Evolutionary conservation across 805 yeast genomes (phyloP).

Genomic region (Candida sonorensis): DNA sequence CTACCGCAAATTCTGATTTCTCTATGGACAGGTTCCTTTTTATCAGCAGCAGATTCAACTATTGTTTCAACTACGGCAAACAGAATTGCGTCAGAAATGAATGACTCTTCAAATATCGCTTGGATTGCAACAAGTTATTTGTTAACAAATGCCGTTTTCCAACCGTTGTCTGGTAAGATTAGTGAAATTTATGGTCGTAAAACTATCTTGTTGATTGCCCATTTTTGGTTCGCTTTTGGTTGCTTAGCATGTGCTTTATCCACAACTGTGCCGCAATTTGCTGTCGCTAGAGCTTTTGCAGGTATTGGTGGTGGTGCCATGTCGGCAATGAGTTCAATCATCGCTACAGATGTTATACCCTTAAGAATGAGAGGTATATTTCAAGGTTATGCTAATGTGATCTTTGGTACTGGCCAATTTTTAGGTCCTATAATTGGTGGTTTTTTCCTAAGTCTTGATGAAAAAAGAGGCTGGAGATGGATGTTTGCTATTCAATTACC

Average conservation of each 20-base stretch:
- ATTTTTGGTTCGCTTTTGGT: constrained; percentile 39
- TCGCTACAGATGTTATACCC: constrained; percentile 51
- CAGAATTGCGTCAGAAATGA: constrained; percentile 52
- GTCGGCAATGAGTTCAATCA: constrained; percentile 42
- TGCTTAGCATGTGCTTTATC: constrained; percentile 36
- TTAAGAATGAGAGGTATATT: constrained; percentile 45
- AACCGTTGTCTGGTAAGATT: constrained; percentile 65
- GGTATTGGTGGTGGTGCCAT: constrained; percentile 58
- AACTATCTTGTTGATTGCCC: constrained; percentile 35
- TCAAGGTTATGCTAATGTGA: constrained; percentile 41
- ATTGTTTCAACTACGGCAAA: constrained; percentile 53
- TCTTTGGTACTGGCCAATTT: constrained; percentile 33
- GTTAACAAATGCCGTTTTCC: constrained; percentile 65
- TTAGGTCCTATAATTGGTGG: constrained; percentile 41
- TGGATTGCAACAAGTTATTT: constrained; percentile 75
- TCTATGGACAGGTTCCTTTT: constrained; percentile 39
- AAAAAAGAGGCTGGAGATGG: constrained; percentile 37
- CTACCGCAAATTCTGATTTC: constrained; percentile 22
- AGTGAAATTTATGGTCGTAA: constrained; percentile 60
- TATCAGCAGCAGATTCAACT: constrained; percentile 54
- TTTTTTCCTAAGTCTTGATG: constrained; percentile 25
- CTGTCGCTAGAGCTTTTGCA: constrained; percentile 45
- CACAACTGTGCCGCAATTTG: constrained; percentile 35
- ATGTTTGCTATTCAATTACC: constrained; percentile 38
- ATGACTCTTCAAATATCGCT: constrained; percentile 41